Base-by-base conservation (phyloP, 2,329 filamentous ascomycete species). In the Cryphonectria naterciae region DNA sequence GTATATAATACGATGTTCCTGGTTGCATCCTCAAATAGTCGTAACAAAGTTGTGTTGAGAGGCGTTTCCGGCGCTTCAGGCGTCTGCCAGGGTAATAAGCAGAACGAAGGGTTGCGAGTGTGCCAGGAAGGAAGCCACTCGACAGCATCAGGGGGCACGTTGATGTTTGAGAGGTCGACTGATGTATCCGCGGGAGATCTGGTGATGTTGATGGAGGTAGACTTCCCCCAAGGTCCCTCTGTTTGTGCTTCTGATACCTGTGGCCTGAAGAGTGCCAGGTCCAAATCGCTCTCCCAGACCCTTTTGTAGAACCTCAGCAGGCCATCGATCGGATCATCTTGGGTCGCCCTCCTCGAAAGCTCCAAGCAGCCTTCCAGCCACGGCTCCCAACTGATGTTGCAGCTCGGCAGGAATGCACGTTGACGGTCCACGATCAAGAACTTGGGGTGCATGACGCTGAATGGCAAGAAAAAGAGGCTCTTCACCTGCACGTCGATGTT, bases 371-470 rank as follows among this genome's bases (percentile, higher is more conserved):
- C 92, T 78, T 97, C 93, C 37, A 95, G 91, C 93, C 93, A 97
- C n/a, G 88, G 81, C 79, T 96, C 93, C 92, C 92, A 96, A 76
- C 92, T 94, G 5, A 97, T 88, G 75, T 97, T 97, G 79, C 92
- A 95, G 75, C 91, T 94, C 0, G 93, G 93, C 13, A 96, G 79
- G 75, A 91, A 91, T 0, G 91, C 91, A 2, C 81, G 84, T 43
- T 83, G 79, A 0, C 91, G 86, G 78, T 97, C 93, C 1, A 95
- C 80, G 19, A 96, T 85, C 52, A 95, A 85, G 75, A 93, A 95
- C 76, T 97, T 97, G 0, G 93, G 91, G 77, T 97, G 93, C 89
- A 96, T 92, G n/a, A 97, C 91, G 76, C 92, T 93, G 72, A 96
- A 90, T 0, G 93, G 93, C 2, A 90, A 83, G 73, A 95, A 89